Evolutionary conservation across 345 rosid species (phyloP), one percentile per base, ranked within the genome.

Genomic region (Eucalyptus curtisii): DNA sequence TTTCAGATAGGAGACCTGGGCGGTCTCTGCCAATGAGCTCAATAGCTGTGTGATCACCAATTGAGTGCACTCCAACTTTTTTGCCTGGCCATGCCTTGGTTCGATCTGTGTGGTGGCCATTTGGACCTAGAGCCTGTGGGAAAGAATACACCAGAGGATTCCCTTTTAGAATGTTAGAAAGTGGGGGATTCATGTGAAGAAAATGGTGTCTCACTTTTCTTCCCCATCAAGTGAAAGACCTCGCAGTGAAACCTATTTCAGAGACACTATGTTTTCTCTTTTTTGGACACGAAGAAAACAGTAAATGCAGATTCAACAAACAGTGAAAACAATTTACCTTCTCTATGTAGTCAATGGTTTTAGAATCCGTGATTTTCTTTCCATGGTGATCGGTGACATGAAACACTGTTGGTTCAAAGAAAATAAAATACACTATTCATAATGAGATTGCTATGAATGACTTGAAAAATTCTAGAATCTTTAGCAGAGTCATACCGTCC

Each of bases 21-120:
- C 99, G 96, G 88, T 97, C 99, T 76, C 93, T 91, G 86, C 97
- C 99, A 82, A 92, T 95, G 87, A 97, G 96, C 92, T 97, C 99
- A 31, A 97, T 95, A 79, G 99, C 95, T 24, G 97, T 97, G 91
- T 97, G 94, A 87, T 95, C 96, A 24, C 98, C 99, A 87, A 95
- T 90, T 44, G 97, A 95, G 90, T 95, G 99, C 86, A 95, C 95
- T 47, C 98, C 99, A 8, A 96, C 97, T 86, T 92, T 91, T 93
- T 95, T 95, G 12, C 95, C 96, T 3, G 96, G 94, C 93, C 93
- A 92, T n/a, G 92, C 87, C 89, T 94, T 94, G 87, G 90, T 93
- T 64, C 93, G 92, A 44, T 91, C 91, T 86, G 89, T 89, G 85
- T 91, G 92, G 90, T 94, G 92, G 50, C 95, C 93, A 87, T 93